Evolutionary conservation across 352 stramenopile species (phyloP).

Genomic region (Phytopythium montanum): DNA sequence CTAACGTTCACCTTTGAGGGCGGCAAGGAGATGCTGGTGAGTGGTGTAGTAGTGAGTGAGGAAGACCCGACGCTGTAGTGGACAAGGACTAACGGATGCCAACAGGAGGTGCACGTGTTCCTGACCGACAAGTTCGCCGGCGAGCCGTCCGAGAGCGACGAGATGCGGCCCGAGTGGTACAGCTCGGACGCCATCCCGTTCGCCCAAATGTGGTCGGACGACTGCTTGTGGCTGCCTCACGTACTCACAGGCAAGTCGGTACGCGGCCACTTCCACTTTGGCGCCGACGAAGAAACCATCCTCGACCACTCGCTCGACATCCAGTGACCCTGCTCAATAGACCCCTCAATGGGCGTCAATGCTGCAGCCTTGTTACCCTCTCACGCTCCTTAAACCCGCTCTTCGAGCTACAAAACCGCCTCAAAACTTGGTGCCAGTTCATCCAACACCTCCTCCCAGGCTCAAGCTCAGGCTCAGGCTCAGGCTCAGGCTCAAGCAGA

Average conservation of each 20-base stretch:
- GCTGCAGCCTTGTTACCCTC: background rate
- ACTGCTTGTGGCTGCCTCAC: slow-evolving; percentile 76
- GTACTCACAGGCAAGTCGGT: slow-evolving; percentile 68
- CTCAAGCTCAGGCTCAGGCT: no score
- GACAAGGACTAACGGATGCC: background rate
- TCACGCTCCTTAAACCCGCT: background rate
- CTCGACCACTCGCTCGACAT: slow-evolving; percentile 43
- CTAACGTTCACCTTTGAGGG: slow-evolving; percentile 66
- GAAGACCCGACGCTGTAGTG: background rate
- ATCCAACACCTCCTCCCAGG: background rate
- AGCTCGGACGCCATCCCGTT: slow-evolving; percentile 58
- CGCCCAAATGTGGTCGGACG: slow-evolving; percentile 85
- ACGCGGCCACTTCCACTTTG: slow-evolving; percentile 70
- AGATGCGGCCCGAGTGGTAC: slow-evolving; percentile 89
- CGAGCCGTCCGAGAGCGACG: slow-evolving; percentile 78
- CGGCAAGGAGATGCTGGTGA: slow-evolving; percentile 52
- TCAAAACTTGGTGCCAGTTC: slow-evolving; percentile 3
- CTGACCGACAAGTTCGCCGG: slow-evolving; percentile 54
- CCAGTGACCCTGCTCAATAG: background rate
- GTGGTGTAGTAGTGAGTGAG: slow-evolving; percentile 1
- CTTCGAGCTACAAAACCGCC: background rate
- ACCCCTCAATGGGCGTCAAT: no score
- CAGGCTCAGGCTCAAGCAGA: background rate
- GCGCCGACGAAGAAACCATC: slow-evolving; percentile 62
- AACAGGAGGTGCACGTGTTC: slow-evolving; percentile 84